phyloP scores from a whole-genome alignment of 2,329 filamentous ascomycete species.

The Stachybotrys chartarum region DNA sequence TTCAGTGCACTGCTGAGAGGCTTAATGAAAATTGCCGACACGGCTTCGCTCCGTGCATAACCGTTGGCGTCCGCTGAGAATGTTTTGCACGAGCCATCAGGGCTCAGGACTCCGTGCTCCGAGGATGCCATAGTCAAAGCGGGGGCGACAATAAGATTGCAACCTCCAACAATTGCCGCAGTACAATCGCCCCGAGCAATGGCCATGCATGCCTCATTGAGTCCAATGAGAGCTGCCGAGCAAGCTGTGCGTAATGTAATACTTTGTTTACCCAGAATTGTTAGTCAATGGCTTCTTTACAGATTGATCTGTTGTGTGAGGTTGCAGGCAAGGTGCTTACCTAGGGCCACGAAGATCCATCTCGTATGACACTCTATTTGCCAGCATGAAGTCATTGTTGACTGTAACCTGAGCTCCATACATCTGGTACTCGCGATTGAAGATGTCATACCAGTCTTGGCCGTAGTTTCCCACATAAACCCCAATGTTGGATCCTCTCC shows the following conservation, averaged over 20 bases:
- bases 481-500: background rate
- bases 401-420: background rate
- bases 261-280: slow-evolving; percentile 1
- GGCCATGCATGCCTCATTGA: slow-evolving; percentile 18
- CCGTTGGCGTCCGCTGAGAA: slow-evolving; percentile 18
- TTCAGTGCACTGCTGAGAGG: slow-evolving; percentile 28
- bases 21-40: slow-evolving; percentile 32
- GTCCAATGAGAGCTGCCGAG: slow-evolving; percentile 14
- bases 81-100: slow-evolving; percentile 11
- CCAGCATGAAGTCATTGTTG: slow-evolving; percentile 10
- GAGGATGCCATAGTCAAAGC: slow-evolving; percentile 5
- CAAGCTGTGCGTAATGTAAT: slow-evolving; percentile 25
- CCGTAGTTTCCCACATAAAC: slow-evolving; percentile 1
- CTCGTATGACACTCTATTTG: slow-evolving; percentile 23
- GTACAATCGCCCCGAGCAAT: slow-evolving; percentile 12
- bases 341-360: slow-evolving; percentile 22
- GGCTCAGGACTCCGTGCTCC: background rate
- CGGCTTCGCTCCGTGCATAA: slow-evolving; percentile 35
- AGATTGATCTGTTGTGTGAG: background rate
- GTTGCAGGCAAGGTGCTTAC: slow-evolving; percentile 3
- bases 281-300: background rate
- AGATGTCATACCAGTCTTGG: background rate
- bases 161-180: slow-evolving; percentile 17
- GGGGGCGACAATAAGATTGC: slow-evolving; percentile 18
- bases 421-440: background rate